Evolutionary conservation across 2,329 filamentous ascomycete genomes (phyloP), one percentile per base, ranked within the genome.

Genomic region (Colletotrichum zoysiae): DNA sequence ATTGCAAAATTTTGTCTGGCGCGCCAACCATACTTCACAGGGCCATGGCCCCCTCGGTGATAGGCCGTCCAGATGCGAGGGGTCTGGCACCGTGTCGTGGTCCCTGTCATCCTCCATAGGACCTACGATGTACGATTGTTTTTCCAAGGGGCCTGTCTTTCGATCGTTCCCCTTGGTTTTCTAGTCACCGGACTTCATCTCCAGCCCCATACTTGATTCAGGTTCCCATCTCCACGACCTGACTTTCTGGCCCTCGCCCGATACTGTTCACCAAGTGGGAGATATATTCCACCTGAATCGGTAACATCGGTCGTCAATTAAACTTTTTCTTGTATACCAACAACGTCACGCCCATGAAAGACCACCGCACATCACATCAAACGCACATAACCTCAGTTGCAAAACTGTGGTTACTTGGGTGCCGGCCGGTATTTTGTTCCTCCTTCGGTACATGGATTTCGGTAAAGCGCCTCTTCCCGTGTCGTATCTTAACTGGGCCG

Each of bases 11-110:
- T 23, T 42, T 40, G 18, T 53, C 46, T 65, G 55, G 67, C 64
- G 64, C 56, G 62, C 50, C 50, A 71, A 57, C 57, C 23, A 44
- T 35, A n/a, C 35, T 26, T 38, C 67, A 44, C 65, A 40, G n/a
- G 7, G 42, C 40, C 26, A 23, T 30, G 33, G 18, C 30, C 30
- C 30, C 20, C 20, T 56, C 18, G 30, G 33, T 14, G 18, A 35
- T 48, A 48, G 20, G 30, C 51, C 51, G 35, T 56, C 18, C 33
- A n/a, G 8, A n/a, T 4, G 26, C 42, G 30, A 35, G 14, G n/a
- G 40, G n/a, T 11, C 59, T 57, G 40, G 48, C 26, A 40, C 18
- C 11, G 38, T 40, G 46, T 59, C 35, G 3, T 33, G 4, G 23
- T 35, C 35, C 38, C 57, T 40, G 23, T 30, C 26, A 11, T 20